Percentiles rank a stretch among this genome's conserved stretches.
These are phyloP conservation scores for Solanum chmielewskii DNA, from an alignment of 257 asterid species.

Conservation along the genomic window DNA sequence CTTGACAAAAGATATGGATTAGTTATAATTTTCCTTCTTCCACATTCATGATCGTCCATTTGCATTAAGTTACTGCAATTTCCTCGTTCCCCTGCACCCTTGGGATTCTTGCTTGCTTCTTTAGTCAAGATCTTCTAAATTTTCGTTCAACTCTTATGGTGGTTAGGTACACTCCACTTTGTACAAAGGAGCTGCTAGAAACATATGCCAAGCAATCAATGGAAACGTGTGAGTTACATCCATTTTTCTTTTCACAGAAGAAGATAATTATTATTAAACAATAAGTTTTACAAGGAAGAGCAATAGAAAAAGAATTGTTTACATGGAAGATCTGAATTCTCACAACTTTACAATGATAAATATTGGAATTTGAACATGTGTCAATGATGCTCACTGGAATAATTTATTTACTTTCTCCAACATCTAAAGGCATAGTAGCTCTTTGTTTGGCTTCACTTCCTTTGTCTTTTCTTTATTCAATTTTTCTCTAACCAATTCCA, in stretches of 20 bases:
- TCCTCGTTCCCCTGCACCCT: not conserved
- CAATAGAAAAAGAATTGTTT: not conserved
- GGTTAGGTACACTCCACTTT: slow-evolving; percentile 75
- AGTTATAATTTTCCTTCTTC: not conserved
- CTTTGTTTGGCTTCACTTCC: not conserved
- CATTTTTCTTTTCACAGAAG: not conserved
- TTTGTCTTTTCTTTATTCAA: not conserved
- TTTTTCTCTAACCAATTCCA: slow-evolving; percentile 14
- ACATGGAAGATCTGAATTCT: not conserved
- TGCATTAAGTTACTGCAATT: not conserved
- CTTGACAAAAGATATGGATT: not conserved
- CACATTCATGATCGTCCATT: not conserved
- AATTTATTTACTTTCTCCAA: not conserved
- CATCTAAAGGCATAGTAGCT: not conserved
- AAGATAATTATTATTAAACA: not conserved
- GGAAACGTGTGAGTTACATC: slow-evolving; percentile 60
- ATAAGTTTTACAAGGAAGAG: not conserved
- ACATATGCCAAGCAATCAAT: slow-evolving; percentile 48
- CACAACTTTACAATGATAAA: not conserved
- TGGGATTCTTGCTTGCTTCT: not conserved
- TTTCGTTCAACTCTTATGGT: slow-evolving; percentile 6
- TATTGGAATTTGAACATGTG: not conserved
- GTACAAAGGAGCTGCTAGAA: slow-evolving; percentile 78
- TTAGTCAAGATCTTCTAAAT: not conserved
- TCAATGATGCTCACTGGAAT: not conserved